Evolutionary conservation across 345 rosid genomes (phyloP), one percentile per base, ranked within the genome.

Genomic region (Salix dunnii): DNA sequence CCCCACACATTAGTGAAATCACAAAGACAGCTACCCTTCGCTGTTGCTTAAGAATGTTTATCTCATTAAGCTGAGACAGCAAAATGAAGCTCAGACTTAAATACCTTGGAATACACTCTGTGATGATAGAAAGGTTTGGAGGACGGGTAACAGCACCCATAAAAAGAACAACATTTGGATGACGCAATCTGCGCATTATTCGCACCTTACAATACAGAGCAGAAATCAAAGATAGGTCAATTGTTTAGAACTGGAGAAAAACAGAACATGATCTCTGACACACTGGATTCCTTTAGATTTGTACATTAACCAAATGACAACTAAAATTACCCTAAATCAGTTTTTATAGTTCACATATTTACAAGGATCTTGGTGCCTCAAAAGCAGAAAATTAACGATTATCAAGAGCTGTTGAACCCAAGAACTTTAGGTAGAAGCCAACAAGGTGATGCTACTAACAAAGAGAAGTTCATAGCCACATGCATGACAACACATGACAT

Each of bases 141-240:
- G 99, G 99, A 69, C 99, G 99, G 49, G 99, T 96, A 76, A 96
- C 94, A 76, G 99, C 99, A 70, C 99, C 99, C 88, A 92, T 90
- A 77, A 96, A 96, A 80, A 90, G 96, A 76, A 96, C 97, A 74
- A 96, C 94, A 83, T 96, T 96, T 83, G 98, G 98, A 90, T 96
- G 98, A 33, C 98, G 97, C 83, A 94, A 82, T 89, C 98, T 96
- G 31, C 93, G 92, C 99, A 96, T 96, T 80, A 96, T 96, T 69
- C 92, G 96, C 74, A 96, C 97, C 99, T 96, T 82, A 68, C 67
- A 81, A 62, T 51, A 79, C 62, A 72, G 42, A 70, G 53, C 46
- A 58, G 74, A 46, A 40, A 68, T 31, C 66, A 77, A 61, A 67
- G 42, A 14, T 8, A 49, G 67, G 63, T 67, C 48, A 73, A 36